These are phyloP conservation scores for Ceratobasidium sp. DNA, from an alignment of 1,284 basidiomycete species.

Conservation along the genomic window DNA sequence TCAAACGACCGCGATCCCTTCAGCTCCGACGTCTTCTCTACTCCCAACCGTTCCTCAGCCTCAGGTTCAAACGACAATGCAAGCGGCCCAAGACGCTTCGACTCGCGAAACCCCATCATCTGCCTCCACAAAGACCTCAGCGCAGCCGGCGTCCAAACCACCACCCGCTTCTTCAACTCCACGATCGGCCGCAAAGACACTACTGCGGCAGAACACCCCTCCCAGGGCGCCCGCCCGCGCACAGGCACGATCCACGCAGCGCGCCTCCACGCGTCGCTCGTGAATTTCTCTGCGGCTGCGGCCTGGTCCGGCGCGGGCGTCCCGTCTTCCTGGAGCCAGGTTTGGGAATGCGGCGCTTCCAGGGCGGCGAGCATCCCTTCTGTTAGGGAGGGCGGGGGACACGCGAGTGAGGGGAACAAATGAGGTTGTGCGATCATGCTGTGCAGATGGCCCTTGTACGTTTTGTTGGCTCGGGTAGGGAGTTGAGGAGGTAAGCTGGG, in stretches of 20 bases:
- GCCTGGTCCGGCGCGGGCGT: conserved; percentile 12
- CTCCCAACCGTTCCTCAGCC: background rate
- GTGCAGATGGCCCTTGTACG: conserved; percentile 37
- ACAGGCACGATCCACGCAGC: conserved; percentile 43
- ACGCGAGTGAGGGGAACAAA: conserved; percentile 40
- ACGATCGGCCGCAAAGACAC: conserved; percentile 35
- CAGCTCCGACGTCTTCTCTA: background rate
- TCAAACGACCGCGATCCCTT: conserved; percentile 28
- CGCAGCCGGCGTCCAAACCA: conserved; percentile 41
- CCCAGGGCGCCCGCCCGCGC: conserved; percentile 39
- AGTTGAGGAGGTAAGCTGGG: no score
- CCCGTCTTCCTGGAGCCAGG: conserved; percentile 31
- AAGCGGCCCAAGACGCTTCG: conserved; percentile 36
- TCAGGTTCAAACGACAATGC: conserved; percentile 37
- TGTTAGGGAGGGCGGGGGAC: conserved; percentile 30
- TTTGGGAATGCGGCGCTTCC: conserved; percentile 10
- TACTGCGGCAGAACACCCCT: conserved; percentile 41
- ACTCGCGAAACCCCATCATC: conserved; percentile 33
- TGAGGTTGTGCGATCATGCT: conserved; percentile 26
- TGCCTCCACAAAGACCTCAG: conserved; percentile 39
- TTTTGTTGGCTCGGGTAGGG: conserved; percentile 28
- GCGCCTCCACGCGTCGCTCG: conserved; percentile 31
- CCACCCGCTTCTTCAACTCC: conserved; percentile 32
- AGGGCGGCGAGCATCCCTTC: conserved; percentile 43
- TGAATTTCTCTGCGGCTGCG: conserved; percentile 4